phyloP scores from a whole-genome alignment of 106 monocot species.

The Phalaenopsis aphrodite region DNA sequence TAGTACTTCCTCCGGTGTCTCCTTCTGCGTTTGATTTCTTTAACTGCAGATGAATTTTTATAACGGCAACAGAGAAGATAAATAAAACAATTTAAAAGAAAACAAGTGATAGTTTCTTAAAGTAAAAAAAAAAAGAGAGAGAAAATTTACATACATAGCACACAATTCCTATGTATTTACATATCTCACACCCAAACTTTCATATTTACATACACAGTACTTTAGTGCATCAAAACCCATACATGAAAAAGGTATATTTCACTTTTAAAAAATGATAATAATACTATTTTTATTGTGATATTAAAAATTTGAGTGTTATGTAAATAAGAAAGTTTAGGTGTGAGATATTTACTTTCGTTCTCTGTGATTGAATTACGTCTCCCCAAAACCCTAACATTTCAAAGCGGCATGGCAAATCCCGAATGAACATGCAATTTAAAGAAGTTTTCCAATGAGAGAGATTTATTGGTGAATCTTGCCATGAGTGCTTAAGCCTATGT shows the following conservation, averaged over 20 bases:
- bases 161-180: no score
- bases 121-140: neutral
- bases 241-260: no score
- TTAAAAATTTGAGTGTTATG: no score
- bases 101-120: neutral
- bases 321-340: no score
- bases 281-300: no score
- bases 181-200: no score
- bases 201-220: no score
- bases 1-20: conserved; percentile 81
- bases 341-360: no score
- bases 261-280: no score
- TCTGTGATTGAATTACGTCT: no score
- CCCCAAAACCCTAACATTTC: neutral
- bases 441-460: neutral
- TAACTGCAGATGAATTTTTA: conserved; percentile 25
- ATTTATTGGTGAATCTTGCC: neutral
- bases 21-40: conserved; percentile 81
- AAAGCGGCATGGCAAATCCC: neutral
- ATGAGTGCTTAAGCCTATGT: neutral
- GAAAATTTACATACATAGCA: no score
- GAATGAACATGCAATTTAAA: neutral
- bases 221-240: no score
- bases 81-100: neutral
- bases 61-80: neutral